phyloP scores from a whole-genome alignment of 1,139 yeast species.

The Nadsonia starkeyi-henricii region DNA sequence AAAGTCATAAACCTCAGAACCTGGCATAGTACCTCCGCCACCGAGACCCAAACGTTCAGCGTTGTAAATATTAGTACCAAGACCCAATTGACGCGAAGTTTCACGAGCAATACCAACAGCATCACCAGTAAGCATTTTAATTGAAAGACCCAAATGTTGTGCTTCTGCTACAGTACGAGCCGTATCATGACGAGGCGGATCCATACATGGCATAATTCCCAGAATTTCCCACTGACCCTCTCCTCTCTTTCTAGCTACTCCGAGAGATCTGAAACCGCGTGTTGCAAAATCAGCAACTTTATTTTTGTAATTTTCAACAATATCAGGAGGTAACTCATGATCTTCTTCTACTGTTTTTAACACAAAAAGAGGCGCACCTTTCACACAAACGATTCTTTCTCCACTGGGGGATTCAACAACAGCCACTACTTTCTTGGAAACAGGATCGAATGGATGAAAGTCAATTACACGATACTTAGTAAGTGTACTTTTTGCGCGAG shows the following conservation, averaged over 20 bases:
- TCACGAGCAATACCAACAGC: slow-evolving; percentile 98
- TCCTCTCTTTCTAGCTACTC: slow-evolving; percentile 99
- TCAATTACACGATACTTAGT: slow-evolving; percentile 52
- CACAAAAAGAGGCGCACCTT: slow-evolving; percentile 87
- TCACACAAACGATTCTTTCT: slow-evolving; percentile 90
- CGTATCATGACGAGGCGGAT: slow-evolving; percentile 97
- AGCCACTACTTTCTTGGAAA: slow-evolving; percentile 91
- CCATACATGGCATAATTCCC: slow-evolving; percentile 98
- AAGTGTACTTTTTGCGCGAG: slow-evolving; percentile 69
- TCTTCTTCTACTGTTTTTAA: slow-evolving; percentile 74
- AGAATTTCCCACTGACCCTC: slow-evolving; percentile 97
- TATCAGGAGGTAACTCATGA: slow-evolving; percentile 93
- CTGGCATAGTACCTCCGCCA: slow-evolving; percentile 78
- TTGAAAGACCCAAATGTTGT: slow-evolving; percentile 83
- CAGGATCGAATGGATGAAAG: slow-evolving; percentile 97
- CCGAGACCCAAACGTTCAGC: slow-evolving; percentile 77
- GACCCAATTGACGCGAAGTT: slow-evolving; percentile 94
- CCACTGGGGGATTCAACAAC: slow-evolving; percentile 89
- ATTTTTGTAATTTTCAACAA: slow-evolving; percentile 90
- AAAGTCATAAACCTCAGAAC: slow-evolving; percentile 90
- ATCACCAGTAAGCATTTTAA: slow-evolving; percentile 97
- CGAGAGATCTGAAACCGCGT: slow-evolving; percentile 97
- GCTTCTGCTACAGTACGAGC: slow-evolving; percentile 93
- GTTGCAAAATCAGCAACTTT: slow-evolving; percentile 95
- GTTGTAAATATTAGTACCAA: slow-evolving; percentile 93